Base-by-base conservation (phyloP, 768 basidiomycete genomes). In the Kwoniella shandongensis region DNA sequence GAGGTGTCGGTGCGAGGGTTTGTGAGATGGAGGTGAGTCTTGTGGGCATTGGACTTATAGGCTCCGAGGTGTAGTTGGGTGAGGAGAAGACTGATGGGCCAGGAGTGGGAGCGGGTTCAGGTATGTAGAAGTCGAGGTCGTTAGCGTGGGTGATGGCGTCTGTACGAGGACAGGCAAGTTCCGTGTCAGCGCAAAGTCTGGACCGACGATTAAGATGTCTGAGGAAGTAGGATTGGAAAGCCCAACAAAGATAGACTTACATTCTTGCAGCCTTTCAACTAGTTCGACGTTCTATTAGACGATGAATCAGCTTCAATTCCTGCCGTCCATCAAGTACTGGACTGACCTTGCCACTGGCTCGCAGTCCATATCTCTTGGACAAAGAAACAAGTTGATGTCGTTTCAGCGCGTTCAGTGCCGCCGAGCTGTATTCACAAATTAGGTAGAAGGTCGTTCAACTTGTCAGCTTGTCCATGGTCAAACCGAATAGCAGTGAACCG, bases 381-480 rank as follows among this genome's bases (percentile, higher is more conserved):
- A 73, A 50, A 18, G 71, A 70, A 2, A 70, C 62, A 8, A 73
- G 66, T 39, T 73, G 71, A 61, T 68, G 63, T 29, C 71, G 46
- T 50, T 73, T 70, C 15, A 73, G 53, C 6, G 68, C 66, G 39
- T 63, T 48, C n/a, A 73, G 57, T 23, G 71, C 71, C 2, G 71
- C 65, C 1, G 68, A 63, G 35, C 71, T 70, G 42, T 15, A 18
- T 17, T 11, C 12, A 12, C 27, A 20, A 11, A n/a, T 20, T 15
- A 0, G 38, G 49, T 50, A 50, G 49, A 50, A 20, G 12, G 4
- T 50, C 36, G 11, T 20, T 50, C 49, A 50, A 50, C 49, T 10
- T 32, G 18, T 30, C 15, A n/a, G n/a, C 46, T 3, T 32, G 32
- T 32, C 32, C 13, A 6, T 13, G 32, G 7, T 13, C 32, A 32